Evolutionary conservation across 2,329 filamentous ascomycete species (phyloP), one percentile per base, ranked within the genome.

Genomic region (Aspergillus calidoustus): DNA sequence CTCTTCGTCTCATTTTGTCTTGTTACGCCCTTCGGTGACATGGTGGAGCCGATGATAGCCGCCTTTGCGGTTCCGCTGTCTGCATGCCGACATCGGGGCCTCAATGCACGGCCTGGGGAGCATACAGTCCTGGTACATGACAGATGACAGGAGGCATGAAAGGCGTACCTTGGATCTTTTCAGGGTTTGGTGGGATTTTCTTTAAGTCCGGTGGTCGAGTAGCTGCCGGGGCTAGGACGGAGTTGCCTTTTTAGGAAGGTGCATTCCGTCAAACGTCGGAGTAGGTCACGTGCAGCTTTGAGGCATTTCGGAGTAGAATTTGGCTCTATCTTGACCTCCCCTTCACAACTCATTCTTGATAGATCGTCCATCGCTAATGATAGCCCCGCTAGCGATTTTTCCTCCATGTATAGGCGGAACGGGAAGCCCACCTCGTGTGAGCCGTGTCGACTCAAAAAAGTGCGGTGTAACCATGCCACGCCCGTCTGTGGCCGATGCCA

Each of bases 401-500:
- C 3, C 15, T 41, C 34, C 22, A 52, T 52, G 50, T 52, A 52
- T 23, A 41, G 53, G 7, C 17, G 53, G n/a, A 48, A 55, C 25
- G 53, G 53, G 4, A 44, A 46, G 15, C 53, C 17, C 41, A 46
- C 28, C 7, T 55, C 53, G 7, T 55, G 43, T 22, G 53, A 55
- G 53, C 53, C 53, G 3, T 55, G 53, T 34, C 53, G 53, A 13
- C 11, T 46, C 8, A 34, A 43, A 5, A 55, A 55, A 9, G 25
- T 55, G 25, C 53, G 53, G 8, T 55, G 53, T 25, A 43, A 48
- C 43, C 53, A 55, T 31, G 43, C 22, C 2, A n/a, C 13, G 3
- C 53, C 53, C 11, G 43, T 55, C 17, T 55, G 53, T 19, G 23
- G 15, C 17, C 53, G 53, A 19, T 55, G 53, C 25, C 41, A 31